Evolutionary conservation across 768 basidiomycete species (phyloP).

Genomic region (Gloeophyllum trabeum): DNA sequence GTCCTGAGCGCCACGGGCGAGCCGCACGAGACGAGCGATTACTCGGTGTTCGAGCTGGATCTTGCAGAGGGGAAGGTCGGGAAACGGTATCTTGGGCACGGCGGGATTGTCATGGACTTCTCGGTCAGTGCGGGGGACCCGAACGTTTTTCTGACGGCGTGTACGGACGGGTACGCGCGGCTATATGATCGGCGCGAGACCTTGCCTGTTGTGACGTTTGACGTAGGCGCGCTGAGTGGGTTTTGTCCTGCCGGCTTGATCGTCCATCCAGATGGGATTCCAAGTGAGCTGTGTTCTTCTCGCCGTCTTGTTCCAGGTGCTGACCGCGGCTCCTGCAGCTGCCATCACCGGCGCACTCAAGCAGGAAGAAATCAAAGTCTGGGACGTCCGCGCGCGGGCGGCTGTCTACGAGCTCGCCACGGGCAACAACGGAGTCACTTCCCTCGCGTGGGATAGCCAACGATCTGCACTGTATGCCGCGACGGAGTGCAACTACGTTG

Average conservation of each 20-base stretch:
- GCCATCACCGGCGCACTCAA: conserved; percentile 16
- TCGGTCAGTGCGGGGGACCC: conserved; percentile 23
- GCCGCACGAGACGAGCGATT: conserved; percentile 2
- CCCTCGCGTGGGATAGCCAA: conserved; percentile 22
- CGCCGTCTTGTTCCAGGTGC: too few species aligned
- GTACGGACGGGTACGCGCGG: conserved; percentile 25
- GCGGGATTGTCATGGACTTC: conserved; percentile 18
- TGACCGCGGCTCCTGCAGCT: conserved; percentile 6
- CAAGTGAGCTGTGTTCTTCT: conserved; percentile 22
- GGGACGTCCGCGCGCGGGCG: conserved; percentile 27
- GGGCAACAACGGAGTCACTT: conserved; percentile 28
- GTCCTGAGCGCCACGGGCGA: not conserved
- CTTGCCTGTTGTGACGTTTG: conserved; percentile 24
- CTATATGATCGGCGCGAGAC: conserved; percentile 26
- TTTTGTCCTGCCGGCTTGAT: conserved; percentile 15
- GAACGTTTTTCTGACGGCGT: conserved; percentile 24
- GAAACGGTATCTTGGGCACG: conserved; percentile 26
- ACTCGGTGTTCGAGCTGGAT: conserved; percentile 16
- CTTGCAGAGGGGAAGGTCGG: conserved; percentile 20
- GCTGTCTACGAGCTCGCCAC: conserved; percentile 30
- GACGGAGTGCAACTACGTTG: conserved; percentile 21
- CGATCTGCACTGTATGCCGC: conserved; percentile 21
- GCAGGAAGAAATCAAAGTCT: conserved; percentile 25
- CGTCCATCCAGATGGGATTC: conserved; percentile 26
- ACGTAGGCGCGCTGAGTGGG: conserved; percentile 9